Percentiles rank a stretch among this genome's conserved stretches.
phyloP scores from a whole-genome alignment of 768 basidiomycete genomes.

The Multifurca ochricompacta region DNA sequence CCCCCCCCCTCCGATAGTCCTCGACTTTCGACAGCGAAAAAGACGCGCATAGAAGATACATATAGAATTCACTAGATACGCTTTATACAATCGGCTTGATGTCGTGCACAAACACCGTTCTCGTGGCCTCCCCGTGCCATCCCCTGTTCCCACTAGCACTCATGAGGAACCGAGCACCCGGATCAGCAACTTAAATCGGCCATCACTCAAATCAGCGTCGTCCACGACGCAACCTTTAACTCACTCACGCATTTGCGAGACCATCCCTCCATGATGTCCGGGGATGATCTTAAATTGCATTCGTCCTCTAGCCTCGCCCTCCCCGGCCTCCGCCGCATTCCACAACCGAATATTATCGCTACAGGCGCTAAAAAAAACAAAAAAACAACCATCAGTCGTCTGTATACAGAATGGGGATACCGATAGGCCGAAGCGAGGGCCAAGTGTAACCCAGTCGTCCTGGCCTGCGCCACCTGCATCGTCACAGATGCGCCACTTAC shows the following conservation, averaged over 20 bases:
- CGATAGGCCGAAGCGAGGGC: neutral
- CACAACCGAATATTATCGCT: slow-evolving; percentile 89
- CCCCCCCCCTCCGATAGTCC: neutral
- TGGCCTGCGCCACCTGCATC: neutral
- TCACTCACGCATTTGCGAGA: slow-evolving; percentile 85
- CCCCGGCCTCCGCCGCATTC: slow-evolving; percentile 78
- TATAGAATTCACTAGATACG: slow-evolving; percentile 8
- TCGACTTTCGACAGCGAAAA: slow-evolving; percentile 18
- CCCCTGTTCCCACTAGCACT: slow-evolving; percentile 92
- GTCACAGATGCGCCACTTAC: slow-evolving; percentile 38
- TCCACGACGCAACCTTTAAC: slow-evolving; percentile 18
- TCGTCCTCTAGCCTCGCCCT: slow-evolving; percentile 55
- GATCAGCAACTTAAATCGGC: slow-evolving; percentile 64
- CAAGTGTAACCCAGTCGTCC: slow-evolving; percentile 4
- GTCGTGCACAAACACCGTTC: slow-evolving; percentile 87
- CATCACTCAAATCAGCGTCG: slow-evolving; percentile 10
- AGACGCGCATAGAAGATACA: slow-evolving; percentile 3
- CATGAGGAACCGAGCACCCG: slow-evolving; percentile 74
- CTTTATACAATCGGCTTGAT: slow-evolving; percentile 40
- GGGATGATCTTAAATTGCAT: slow-evolving; percentile 92
- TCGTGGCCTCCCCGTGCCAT: slow-evolving; percentile 88
- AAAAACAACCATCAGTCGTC: slow-evolving; percentile 9
- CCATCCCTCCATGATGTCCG: slow-evolving; percentile 90
- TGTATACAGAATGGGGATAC: neutral
- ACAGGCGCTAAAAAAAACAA: slow-evolving; percentile 66